Conservation (phyloP, 2,329 filamentous ascomycete species). For the Ophiostoma piceae region DNA sequence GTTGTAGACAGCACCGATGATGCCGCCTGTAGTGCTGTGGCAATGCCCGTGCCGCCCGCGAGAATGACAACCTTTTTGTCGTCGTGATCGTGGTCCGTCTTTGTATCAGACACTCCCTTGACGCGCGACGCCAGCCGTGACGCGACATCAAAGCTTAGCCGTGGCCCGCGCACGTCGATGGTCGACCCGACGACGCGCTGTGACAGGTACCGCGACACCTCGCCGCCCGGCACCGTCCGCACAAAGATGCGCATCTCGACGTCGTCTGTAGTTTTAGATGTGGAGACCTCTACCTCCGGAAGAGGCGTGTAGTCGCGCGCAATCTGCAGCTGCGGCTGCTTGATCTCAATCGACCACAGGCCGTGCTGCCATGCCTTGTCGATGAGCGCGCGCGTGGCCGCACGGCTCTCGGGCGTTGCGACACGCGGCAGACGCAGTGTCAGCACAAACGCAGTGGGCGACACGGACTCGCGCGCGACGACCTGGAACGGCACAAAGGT, state of each 20-base stretch:
- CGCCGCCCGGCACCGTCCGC: conserved; percentile 70
- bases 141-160: conserved; percentile 57
- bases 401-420: not conserved
- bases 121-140: conserved; percentile 30
- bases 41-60: conserved; percentile 88
- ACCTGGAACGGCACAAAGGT: conserved; percentile 64
- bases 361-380: conserved; percentile 53
- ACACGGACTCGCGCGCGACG: conserved; percentile 55
- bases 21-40: conserved; percentile 78
- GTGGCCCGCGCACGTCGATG: conserved; percentile 74
- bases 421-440: conserved; percentile 47
- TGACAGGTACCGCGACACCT: conserved; percentile 79
- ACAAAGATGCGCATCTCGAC: conserved; percentile 64
- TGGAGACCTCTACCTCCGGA: conserved; percentile 44
- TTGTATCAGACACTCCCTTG: not conserved
- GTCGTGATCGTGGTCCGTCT: not conserved
- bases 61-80: conserved; percentile 63
- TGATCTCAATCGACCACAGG: conserved; percentile 85
- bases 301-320: conserved; percentile 87
- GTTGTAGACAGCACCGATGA: conserved; percentile 44
- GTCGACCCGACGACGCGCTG: conserved; percentile 55
- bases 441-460: conserved; percentile 63
- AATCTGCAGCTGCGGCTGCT: conserved; percentile 91
- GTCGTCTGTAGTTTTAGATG: conserved; percentile 27
- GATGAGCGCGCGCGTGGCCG: conserved; percentile 29